These are phyloP conservation scores for Penicillium janthinellum DNA, from an alignment of 2,329 filamentous ascomycete species.

Conservation along the genomic window DNA sequence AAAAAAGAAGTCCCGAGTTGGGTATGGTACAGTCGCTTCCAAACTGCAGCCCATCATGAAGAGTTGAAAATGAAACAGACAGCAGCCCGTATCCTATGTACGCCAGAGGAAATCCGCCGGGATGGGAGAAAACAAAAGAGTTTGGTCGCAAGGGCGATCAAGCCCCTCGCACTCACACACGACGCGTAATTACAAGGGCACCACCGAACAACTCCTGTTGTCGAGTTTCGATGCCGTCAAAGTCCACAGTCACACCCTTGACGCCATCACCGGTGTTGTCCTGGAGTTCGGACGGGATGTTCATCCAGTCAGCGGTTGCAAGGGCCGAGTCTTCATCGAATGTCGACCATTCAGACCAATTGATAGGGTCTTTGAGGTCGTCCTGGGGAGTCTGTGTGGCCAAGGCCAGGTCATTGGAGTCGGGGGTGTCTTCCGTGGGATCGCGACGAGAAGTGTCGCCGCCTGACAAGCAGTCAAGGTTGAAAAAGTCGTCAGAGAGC, in stretches of 20 bases:
- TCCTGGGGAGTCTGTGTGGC: slow-evolving; percentile 42
- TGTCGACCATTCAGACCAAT: slow-evolving; percentile 14
- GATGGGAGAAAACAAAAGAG: slow-evolving; percentile 7
- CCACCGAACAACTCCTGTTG: slow-evolving; percentile 31
- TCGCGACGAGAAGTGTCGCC: slow-evolving; percentile 14
- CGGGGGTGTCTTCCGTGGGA: slow-evolving; percentile 40
- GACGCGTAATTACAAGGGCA: slow-evolving; percentile 31
- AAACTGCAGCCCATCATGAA: slow-evolving; percentile 9
- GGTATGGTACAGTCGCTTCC: slow-evolving; percentile 26
- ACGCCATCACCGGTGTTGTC: slow-evolving; percentile 24
- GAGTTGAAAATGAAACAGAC: slow-evolving; percentile 1
- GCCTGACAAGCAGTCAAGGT: slow-evolving; percentile 37
- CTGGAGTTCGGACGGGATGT: slow-evolving; percentile 10
- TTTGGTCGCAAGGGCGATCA: background rate
- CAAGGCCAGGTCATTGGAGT: slow-evolving; percentile 39
- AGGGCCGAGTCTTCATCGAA: slow-evolving; percentile 21
- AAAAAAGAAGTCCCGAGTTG: slow-evolving; percentile 15
- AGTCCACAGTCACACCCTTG: slow-evolving; percentile 36
- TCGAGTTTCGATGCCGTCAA: slow-evolving; percentile 41
- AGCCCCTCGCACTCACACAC: slow-evolving; percentile 21
- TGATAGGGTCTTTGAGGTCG: slow-evolving; percentile 16
- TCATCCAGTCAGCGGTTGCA: slow-evolving; percentile 17
- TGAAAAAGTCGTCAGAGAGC: slow-evolving; percentile 40
- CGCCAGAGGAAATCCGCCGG: slow-evolving; percentile 19
- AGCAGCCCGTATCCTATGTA: slow-evolving; percentile 15